Evolutionary conservation across 1,139 yeast species (phyloP), one percentile per base, ranked within the genome.

Genomic region (Petasospora fabianii): DNA sequence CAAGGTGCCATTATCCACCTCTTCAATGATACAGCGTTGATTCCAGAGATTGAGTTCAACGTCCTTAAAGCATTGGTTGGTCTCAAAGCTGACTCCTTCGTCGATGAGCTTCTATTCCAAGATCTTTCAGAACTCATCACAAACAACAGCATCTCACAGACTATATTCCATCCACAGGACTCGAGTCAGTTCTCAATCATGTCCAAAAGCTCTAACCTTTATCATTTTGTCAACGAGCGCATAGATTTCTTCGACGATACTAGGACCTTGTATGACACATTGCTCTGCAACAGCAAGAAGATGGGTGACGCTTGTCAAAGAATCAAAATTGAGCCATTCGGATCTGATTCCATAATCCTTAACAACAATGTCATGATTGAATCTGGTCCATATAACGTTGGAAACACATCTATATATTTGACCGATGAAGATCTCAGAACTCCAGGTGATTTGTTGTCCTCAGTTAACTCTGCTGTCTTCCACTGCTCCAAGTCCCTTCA

Each of bases 1-100:
- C 62, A 77, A 1, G 76, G 81, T 57, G 92, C 88, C 0, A 58
- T 84, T 0, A 55, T 82, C 0, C 92, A 88, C 56, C 55, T 77
- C 4, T 80, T 83, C 51, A 58, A 65, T 18, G 50, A 62, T 16
- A 32, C 63, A 13, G 41, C 61, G 17, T 62, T 75, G 42, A 60
- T 76, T 30, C 43, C 58, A 0, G 51, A 61, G 11, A 55, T 69
- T 7, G 60, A 62, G 0, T 76, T 85, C 62, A 78, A 79, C n/a
- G 84, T 90, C 0, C 71, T 83, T 48, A 87, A 83, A 55, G 77
- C 84, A 38, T 64, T 90, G 8, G 71, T 75, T 51, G 96, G 95
- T 0, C 61, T 88, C 42, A 80, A 78, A 43, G 80, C 78, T 36
- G 69, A 81, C 2, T 69, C 69, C 22, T 80, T 86, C 58, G 94